phyloP scores from a whole-genome alignment of 129 eudicot species.

The Daucus carota region DNA sequence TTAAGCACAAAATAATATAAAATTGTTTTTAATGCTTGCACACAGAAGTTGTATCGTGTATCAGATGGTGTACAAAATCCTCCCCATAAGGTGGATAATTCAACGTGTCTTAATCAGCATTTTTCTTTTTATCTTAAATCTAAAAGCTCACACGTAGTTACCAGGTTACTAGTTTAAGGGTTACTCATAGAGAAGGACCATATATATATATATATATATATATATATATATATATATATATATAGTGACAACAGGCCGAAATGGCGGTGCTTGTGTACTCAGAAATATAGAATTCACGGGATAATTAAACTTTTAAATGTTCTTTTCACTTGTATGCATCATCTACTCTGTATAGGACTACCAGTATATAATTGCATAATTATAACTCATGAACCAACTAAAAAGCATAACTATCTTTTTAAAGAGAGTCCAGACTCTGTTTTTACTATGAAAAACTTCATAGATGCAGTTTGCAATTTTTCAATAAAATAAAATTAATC shows the following conservation, averaged over 20 bases:
- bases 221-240: not conserved
- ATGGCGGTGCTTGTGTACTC: not conserved
- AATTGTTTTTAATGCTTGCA: no score
- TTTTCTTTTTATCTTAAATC: no score
- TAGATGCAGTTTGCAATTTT: not conserved
- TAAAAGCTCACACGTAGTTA: no score
- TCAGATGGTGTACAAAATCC: no score
- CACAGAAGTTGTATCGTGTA: no score
- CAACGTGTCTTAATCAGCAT: no score
- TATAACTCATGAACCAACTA: not conserved
- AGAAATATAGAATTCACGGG: not conserved
- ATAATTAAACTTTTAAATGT: not conserved
- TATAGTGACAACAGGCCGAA: not conserved
- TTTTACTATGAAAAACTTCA: not conserved
- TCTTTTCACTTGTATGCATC: not conserved
- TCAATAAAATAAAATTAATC: not conserved
- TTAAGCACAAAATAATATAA: no score
- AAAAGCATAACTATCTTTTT: no score
- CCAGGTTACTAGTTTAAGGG: no score
- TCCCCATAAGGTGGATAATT: no score
- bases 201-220: not conserved
- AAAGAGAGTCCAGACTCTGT: no score
- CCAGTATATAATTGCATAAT: not conserved
- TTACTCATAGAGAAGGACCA: no score
- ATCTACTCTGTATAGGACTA: not conserved